These are phyloP conservation scores for Gelatoporia subvermispora DNA, from an alignment of 768 basidiomycete genomes.

Conservation along the genomic window DNA sequence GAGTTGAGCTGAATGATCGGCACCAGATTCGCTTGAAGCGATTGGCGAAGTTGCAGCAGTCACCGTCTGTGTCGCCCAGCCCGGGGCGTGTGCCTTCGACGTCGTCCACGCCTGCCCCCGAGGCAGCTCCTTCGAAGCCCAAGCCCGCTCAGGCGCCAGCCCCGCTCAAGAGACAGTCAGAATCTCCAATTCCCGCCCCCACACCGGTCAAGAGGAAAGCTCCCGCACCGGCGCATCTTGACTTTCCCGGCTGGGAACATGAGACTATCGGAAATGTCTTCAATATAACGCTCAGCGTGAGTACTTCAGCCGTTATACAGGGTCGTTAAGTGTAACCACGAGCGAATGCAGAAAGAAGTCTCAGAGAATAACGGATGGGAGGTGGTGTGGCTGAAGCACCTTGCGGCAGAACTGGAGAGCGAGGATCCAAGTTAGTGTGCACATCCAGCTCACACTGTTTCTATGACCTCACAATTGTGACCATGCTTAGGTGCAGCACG, in stretches of 20 bases:
- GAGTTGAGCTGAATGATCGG: neutral
- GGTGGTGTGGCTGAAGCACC: slow-evolving; percentile 77
- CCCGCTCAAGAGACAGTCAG: slow-evolving; percentile 25
- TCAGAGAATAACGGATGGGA: slow-evolving; percentile 62
- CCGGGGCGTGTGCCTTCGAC: slow-evolving; percentile 35
- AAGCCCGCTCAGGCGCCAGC: slow-evolving; percentile 22
- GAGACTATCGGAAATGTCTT: slow-evolving; percentile 64
- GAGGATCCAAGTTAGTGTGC: slow-evolving; percentile 47
- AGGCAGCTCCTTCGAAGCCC: slow-evolving; percentile 25
- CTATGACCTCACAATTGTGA: neutral
- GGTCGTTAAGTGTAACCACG: neutral
- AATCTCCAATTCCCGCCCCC: slow-evolving; percentile 26
- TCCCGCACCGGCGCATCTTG: slow-evolving; percentile 37
- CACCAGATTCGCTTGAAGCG: slow-evolving; percentile 86
- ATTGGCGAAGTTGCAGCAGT: slow-evolving; percentile 80
- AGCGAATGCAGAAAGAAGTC: slow-evolving; percentile 40
- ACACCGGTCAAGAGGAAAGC: slow-evolving; percentile 47
- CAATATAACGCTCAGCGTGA: slow-evolving; percentile 75
- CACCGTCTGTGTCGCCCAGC: slow-evolving; percentile 25
- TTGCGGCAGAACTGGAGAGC: slow-evolving; percentile 61
- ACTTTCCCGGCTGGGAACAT: slow-evolving; percentile 67
- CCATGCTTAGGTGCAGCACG: slow-evolving; percentile 21
- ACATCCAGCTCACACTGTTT: neutral
- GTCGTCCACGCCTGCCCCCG: slow-evolving; percentile 32
- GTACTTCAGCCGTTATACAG: slow-evolving; percentile 21